A percentile compares a stretch with the other conserved stretches of the same genome.
These are phyloP conservation scores for Hanseniaspora lindneri DNA, from an alignment of 805 yeast genomes.

Conservation along the genomic window DNA sequence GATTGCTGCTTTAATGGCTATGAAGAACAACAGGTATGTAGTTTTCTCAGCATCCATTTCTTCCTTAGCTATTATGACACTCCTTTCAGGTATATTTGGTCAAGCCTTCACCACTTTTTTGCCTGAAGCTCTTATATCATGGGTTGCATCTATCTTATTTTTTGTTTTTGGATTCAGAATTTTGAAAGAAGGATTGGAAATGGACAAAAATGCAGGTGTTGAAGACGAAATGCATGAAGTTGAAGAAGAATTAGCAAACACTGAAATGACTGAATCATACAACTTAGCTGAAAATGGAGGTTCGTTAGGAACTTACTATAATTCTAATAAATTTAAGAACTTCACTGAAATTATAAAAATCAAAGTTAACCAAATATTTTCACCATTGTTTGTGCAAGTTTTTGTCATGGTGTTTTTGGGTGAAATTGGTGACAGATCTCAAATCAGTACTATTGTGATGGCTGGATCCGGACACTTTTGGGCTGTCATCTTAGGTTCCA, in stretches of 20 bases:
- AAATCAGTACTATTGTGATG: conserved; percentile 95
- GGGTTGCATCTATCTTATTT: conserved; percentile 70
- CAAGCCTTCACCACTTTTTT: conserved; percentile 77
- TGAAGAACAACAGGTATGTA: conserved; percentile 71
- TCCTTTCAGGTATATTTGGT: conserved; percentile 82
- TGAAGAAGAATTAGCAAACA: conserved; percentile 75
- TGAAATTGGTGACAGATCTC: conserved; percentile 99
- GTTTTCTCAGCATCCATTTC: conserved; percentile 84
- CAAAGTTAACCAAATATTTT: conserved; percentile 51
- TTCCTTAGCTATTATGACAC: conserved; percentile 81
- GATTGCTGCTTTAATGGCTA: conserved; percentile 95
- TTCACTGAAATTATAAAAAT: conserved; percentile 35
- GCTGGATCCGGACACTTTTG: conserved; percentile 93
- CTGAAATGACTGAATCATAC: conserved; percentile 41
- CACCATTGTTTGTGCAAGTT: conserved; percentile 89
- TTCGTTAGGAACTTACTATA: conserved; percentile 5
- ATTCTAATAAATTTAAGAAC: conserved; percentile 18
- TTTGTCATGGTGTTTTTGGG: conserved; percentile 93
- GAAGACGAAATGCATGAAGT: conserved; percentile 95
- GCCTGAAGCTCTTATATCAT: conserved; percentile 67
- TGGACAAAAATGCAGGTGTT: conserved; percentile 75
- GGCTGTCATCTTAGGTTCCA: conserved; percentile 79
- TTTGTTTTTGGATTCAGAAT: conserved; percentile 70
- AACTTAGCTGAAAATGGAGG: conserved; percentile 51
- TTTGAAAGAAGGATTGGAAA: conserved; percentile 65